Evolutionary conservation across 495 filamentous ascomycete genomes (phyloP).

Genomic region (Neurospora sp.): DNA sequence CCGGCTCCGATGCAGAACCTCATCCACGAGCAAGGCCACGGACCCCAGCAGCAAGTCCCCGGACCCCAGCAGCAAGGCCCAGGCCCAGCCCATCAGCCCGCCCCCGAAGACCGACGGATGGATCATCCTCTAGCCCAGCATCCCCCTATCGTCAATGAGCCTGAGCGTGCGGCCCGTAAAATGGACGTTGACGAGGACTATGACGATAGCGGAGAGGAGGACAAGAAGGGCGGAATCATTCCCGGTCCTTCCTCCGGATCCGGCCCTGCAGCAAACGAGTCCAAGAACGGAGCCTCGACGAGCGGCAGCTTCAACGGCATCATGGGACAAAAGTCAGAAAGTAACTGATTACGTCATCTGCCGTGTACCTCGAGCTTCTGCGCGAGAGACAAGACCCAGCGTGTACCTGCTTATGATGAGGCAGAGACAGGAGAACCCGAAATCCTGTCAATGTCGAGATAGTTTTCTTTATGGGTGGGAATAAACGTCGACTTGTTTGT

Average conservation of each 20-base stretch:
- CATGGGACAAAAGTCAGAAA: constrained; percentile 34
- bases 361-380: not conserved
- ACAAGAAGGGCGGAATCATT: constrained; percentile 46
- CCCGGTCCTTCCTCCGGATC: constrained; percentile 21
- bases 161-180: constrained; percentile 78
- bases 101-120: constrained; percentile 36
- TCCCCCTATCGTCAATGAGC: constrained; percentile 40
- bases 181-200: constrained; percentile 98
- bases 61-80: constrained; percentile 34
- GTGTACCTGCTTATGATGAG: not conserved
- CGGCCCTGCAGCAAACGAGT: constrained; percentile 19
- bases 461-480: not conserved
- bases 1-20: constrained; percentile 45
- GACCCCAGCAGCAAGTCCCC: constrained; percentile 28
- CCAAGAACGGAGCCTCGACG: constrained; percentile 37
- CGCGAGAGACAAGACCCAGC: not conserved
- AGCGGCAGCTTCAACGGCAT: constrained; percentile 36
- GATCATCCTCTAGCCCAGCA: constrained; percentile 39
- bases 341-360: constrained; percentile 7
- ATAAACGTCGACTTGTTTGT: not conserved
- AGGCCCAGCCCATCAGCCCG: constrained; percentile 26
- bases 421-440: not conserved
- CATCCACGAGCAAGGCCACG: constrained; percentile 38
- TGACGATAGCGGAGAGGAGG: constrained; percentile 82
- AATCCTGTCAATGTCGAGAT: not conserved